These are phyloP conservation scores for Collybia nuda DNA, from an alignment of 768 basidiomycete genomes.

Conservation along the genomic window DNA sequence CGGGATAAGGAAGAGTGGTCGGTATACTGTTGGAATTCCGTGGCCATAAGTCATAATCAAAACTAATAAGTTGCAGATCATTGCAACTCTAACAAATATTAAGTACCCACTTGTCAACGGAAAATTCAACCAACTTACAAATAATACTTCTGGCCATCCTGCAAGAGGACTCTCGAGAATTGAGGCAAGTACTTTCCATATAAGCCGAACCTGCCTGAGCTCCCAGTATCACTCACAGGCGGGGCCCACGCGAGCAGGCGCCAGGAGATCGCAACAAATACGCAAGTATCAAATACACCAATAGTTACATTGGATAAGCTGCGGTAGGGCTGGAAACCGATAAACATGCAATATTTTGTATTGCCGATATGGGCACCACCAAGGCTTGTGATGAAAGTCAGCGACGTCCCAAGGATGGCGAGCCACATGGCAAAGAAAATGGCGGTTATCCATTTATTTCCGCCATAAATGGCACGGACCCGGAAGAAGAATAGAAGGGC, in stretches of 20 bases:
- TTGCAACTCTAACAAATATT: no score
- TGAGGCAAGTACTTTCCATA: slow-evolving; percentile 17
- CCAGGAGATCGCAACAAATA: slow-evolving; percentile 35
- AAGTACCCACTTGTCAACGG: no score
- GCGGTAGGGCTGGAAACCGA: slow-evolving; percentile 20
- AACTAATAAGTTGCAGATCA: no score
- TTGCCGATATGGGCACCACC: background rate
- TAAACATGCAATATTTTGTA: slow-evolving; percentile 30
- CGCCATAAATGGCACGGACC: background rate
- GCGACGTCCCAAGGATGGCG: background rate
- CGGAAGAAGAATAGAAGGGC: slow-evolving; percentile 1
- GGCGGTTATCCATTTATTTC: background rate
- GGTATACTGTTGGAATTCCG: no score
- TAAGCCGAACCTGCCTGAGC: slow-evolving; percentile 9
- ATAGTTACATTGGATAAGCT: slow-evolving; percentile 21
- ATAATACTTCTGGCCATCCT: slow-evolving; percentile 30
- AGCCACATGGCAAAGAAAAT: background rate
- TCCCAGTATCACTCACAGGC: slow-evolving; percentile 1
- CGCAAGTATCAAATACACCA: slow-evolving; percentile 26
- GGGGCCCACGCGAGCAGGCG: slow-evolving; percentile 8
- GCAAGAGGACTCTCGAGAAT: slow-evolving; percentile 20
- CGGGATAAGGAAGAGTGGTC: no score
- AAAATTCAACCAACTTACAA: slow-evolving; percentile 11
- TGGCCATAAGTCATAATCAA: no score
- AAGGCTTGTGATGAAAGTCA: background rate